phyloP scores from a whole-genome alignment of 257 asterid genomes.

The Rhazya stricta region DNA sequence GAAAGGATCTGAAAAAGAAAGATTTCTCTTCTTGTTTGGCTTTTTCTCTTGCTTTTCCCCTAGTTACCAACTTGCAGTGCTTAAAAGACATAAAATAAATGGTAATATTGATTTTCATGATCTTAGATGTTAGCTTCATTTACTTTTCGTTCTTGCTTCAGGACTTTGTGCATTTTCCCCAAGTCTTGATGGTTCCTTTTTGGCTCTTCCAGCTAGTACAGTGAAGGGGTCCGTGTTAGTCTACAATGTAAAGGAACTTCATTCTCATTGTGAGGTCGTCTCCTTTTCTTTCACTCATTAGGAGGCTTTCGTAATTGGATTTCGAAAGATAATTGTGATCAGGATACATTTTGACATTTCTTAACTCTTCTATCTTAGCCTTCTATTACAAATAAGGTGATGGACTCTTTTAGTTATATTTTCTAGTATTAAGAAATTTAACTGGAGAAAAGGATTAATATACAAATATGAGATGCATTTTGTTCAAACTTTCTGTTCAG shows the following conservation, averaged over 20 bases:
- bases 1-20: background rate
- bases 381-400: background rate
- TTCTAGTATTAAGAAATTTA: background rate
- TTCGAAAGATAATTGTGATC: background rate
- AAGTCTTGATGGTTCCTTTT: conserved; percentile 60
- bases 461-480: background rate
- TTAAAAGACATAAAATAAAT: background rate
- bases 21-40: background rate
- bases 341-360: background rate
- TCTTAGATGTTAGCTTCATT: background rate
- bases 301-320: conserved; percentile 2
- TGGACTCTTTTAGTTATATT: background rate
- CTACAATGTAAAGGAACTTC: conserved; percentile 74
- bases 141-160: conserved; percentile 28
- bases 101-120: background rate
- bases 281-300: background rate
- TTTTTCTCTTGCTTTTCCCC: background rate
- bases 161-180: conserved; percentile 93
- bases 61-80: background rate
- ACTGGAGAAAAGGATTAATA: background rate
- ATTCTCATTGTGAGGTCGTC: conserved; percentile 79
- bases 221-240: conserved; percentile 77
- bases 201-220: conserved; percentile 90
- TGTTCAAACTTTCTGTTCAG: background rate
- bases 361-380: background rate